Conservation (phyloP, 1,139 yeast genomes). For the Sugiyamaella castrensis region DNA sequence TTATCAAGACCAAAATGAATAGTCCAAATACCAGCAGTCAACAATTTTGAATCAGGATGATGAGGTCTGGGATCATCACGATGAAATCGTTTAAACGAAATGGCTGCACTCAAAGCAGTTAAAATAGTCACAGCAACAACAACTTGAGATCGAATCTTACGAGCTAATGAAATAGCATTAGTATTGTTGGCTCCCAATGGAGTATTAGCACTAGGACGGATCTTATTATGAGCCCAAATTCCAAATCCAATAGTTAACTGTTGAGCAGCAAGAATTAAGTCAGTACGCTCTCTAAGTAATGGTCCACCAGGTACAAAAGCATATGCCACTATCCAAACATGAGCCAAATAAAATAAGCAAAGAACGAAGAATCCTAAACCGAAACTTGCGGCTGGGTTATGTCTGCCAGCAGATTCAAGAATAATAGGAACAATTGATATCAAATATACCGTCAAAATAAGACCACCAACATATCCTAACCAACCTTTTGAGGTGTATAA, state of each 20-base stretch:
- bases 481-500: conserved; percentile 61
- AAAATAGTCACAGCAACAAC: conserved; percentile 29
- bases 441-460: conserved; percentile 60
- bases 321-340: conserved; percentile 96
- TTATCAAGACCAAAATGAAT: conserved; percentile 95
- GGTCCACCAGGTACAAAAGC: conserved; percentile 97
- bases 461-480: conserved; percentile 81
- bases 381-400: conserved; percentile 57
- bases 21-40: conserved; percentile 98
- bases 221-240: conserved; percentile 28
- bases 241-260: conserved; percentile 46
- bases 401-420: conserved; percentile 55
- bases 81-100: conserved; percentile 60
- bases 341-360: conserved; percentile 63
- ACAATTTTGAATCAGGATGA: conserved; percentile 68
- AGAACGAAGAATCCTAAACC: conserved; percentile 54
- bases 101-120: conserved; percentile 38
- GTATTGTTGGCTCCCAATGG: conserved; percentile 21
- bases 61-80: conserved; percentile 62
- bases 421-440: conserved; percentile 62
- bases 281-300: conserved; percentile 81
- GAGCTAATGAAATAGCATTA: conserved; percentile 23
- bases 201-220: conserved; percentile 23
- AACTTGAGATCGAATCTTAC: conserved; percentile 32
- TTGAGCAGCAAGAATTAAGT: conserved; percentile 58